phyloP scores from a whole-genome alignment of 441 rosid genomes.

The Bocquillonia castaneifolia region DNA sequence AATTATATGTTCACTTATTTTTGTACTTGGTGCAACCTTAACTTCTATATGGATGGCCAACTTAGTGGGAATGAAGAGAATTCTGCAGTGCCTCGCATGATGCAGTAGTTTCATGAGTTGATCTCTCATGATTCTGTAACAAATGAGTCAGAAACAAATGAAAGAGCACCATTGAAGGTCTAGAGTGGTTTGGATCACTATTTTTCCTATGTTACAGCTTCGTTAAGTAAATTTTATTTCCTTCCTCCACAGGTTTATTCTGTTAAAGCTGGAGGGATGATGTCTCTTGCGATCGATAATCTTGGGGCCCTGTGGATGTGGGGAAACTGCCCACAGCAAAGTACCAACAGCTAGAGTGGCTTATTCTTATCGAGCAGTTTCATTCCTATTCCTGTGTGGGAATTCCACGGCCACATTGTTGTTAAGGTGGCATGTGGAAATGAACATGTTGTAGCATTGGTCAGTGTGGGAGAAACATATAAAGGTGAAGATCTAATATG shows the following conservation, averaged over 20 bases:
- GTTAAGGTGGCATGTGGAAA: constrained; percentile 91
- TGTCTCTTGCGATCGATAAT: constrained; percentile 75
- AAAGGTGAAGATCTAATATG: constrained; percentile 48
- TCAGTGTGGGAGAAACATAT: constrained; percentile 45
- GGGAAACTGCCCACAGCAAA: constrained; percentile 72
- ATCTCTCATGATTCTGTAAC: constrained; percentile 29
- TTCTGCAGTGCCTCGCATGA: constrained; percentile 42
- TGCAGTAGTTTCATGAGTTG: constrained; percentile 40
- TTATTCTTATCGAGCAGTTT: constrained; percentile 47
- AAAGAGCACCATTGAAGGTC: constrained; percentile 50
- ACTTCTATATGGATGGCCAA: constrained; percentile 80
- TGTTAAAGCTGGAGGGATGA: constrained; percentile 83
- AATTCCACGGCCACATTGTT: constrained; percentile 65
- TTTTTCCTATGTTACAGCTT: not conserved
- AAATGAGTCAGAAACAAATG: constrained; percentile 32
- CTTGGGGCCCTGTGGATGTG: constrained; percentile 80
- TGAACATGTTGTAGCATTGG: constrained; percentile 77
- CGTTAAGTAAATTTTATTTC: constrained; percentile 5
- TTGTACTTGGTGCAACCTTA: constrained; percentile 41
- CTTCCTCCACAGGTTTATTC: constrained; percentile 43
- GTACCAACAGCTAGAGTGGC: constrained; percentile 25
- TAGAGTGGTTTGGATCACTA: not conserved
- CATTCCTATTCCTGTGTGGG: constrained; percentile 49
- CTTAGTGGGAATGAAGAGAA: constrained; percentile 65
- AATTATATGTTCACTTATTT: constrained; percentile 4